Conservation (phyloP, 139 green algal genomes). For the Deuterostichococcus epilithicus region DNA sequence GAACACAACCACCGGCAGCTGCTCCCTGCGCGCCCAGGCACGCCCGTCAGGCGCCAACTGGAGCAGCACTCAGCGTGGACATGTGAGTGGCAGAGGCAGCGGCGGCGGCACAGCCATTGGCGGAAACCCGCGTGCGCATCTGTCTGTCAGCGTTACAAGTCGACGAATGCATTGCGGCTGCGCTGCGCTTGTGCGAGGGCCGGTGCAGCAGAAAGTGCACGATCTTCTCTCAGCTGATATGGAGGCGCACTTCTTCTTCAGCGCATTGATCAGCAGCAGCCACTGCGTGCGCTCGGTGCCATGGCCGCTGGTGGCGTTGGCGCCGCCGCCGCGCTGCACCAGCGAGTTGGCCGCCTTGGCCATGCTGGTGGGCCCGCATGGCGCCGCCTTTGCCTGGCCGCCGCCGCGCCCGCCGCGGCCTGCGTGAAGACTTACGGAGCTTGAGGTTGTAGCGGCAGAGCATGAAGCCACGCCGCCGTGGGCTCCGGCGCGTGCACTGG, state of each 20-base stretch:
- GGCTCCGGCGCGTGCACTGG: no score
- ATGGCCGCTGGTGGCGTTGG: slow-evolving; percentile 24
- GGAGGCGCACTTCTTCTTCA: slow-evolving; percentile 53
- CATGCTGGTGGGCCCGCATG: slow-evolving; percentile 11
- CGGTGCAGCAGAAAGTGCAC: no score
- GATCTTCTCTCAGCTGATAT: no score
- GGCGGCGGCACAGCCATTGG: no score
- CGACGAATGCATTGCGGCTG: no score
- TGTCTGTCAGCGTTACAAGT: no score
- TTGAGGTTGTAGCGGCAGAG: no score
- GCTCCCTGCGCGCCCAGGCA: slow-evolving; percentile 19
- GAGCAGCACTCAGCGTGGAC: neutral
- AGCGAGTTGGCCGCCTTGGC: slow-evolving; percentile 22
- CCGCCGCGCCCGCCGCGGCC: slow-evolving; percentile 27
- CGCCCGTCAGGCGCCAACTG: neutral
- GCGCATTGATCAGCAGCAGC: slow-evolving; percentile 55
- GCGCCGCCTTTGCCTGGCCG: neutral
- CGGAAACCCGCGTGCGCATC: neutral
- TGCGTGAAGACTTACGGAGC: neutral
- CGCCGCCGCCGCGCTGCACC: slow-evolving; percentile 22
- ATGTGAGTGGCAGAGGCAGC: no score
- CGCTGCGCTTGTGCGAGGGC: no score
- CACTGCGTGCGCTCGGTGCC: slow-evolving; percentile 60
- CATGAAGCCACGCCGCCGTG: no score
- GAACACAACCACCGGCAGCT: slow-evolving; percentile 85